Evolutionary conservation across 345 rosid genomes (phyloP).

Genomic region (Eutrema yunnanense): DNA sequence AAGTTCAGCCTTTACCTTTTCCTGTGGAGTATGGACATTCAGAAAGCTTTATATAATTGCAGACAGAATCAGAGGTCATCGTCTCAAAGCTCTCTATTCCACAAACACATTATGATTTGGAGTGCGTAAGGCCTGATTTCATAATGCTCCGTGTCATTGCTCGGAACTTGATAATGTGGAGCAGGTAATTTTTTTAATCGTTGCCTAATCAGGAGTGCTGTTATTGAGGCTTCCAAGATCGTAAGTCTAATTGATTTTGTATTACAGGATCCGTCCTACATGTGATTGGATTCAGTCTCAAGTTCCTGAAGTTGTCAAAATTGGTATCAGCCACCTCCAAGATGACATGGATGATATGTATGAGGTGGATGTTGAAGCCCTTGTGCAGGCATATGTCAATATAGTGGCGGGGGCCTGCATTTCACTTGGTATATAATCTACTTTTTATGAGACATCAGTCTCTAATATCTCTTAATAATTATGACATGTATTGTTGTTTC

Average conservation of each 20-base stretch:
- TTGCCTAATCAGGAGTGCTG: constrained; percentile 7
- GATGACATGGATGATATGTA: constrained; percentile 60
- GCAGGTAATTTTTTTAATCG: constrained; percentile 46
- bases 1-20: constrained; percentile 9
- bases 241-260: constrained; percentile 17
- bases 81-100: constrained; percentile 80
- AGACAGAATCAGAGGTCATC: constrained; percentile 83
- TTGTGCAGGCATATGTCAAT: constrained; percentile 87
- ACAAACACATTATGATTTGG: constrained; percentile 70
- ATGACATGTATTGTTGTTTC: constrained; percentile 20
- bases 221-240: constrained; percentile 14
- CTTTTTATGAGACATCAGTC: constrained; percentile 1
- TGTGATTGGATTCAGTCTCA: constrained; percentile 84
- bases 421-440: constrained; percentile 61
- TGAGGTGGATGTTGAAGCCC: constrained; percentile 72
- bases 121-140: constrained; percentile 93
- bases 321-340: constrained; percentile 50
- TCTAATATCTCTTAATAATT: constrained; percentile 4
- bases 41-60: constrained; percentile 26
- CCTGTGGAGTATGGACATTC: constrained; percentile 3
- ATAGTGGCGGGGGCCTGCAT: constrained; percentile 92
- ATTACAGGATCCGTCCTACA: constrained; percentile 70
- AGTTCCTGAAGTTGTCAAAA: constrained; percentile 74
- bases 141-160: constrained; percentile 98
- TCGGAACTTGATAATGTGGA: constrained; percentile 92